Evolutionary conservation across 352 stramenopile species (phyloP), one percentile per base, ranked within the genome.

Genomic region (Phytophthora ohioensis): DNA sequence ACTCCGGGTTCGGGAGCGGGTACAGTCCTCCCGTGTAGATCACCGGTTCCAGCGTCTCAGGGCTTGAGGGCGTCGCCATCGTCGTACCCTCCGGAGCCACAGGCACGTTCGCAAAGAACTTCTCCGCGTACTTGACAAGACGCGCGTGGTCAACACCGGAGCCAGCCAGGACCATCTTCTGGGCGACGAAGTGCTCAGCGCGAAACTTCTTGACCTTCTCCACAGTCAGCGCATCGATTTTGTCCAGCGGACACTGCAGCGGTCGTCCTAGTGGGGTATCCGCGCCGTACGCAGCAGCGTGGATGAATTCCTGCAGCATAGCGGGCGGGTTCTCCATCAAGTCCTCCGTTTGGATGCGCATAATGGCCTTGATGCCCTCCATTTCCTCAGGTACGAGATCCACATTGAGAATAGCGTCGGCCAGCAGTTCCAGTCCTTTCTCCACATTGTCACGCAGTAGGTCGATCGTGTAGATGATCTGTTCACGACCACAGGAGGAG

Each of bases 381-480:
- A 99, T 83, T 63, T 98, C 92, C n/a, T 95, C 87, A 0, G 82
- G 68, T 8, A 88, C 52, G 6, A 98, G 71, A 35, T 94, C 71
- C 3, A 93, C 87, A 59, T 94, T 85, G 9, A 96, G 71, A 60
- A 98, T 83, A 12, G 90, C 90, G 66, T 98, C 93, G 2, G 90
- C 86, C 15, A 99, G 79, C 57, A 99, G 78, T 64, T 96, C 84
- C 49, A 99, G 82, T 1, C 92, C 96, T 43, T 87, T 79, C 42
- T 92, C 82, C 6, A 98, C 87, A 69, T 98, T 98, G 68, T 98
- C 96, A 43, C 97, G 89, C 45, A 99, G 78, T 47, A 99, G 78
- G 77, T 99, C 97, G 64, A 99, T 91, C 66, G 93, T 99, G 79
- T 99, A 98, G 49, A 99, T 93, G 66, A 98, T 98, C 82, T 99